Base-by-base conservation (phyloP, 352 stramenopile genomes). In the Pythium sp. region DNA sequence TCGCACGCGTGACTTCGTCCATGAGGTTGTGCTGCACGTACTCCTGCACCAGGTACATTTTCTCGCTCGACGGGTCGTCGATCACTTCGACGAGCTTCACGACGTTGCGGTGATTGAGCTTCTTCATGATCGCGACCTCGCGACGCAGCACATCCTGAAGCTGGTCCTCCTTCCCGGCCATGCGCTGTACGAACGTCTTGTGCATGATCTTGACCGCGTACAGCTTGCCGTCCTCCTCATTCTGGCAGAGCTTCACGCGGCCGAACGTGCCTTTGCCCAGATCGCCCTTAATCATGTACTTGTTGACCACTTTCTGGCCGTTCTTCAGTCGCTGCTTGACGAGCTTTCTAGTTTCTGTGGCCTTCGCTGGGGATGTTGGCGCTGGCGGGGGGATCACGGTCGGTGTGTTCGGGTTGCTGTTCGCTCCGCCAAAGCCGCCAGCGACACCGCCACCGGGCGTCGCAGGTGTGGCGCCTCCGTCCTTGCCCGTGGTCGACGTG, bases 111-210 rank as follows among this genome's bases (percentile, higher is more conserved):
- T 98, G 95, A 65, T 88, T 92, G 2, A 98, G 79, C 65, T 97
- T 98, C 77, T 98, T 98, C 95, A 98, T 98, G 67, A 98, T 98
- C 11, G 92, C 93, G 26, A 98, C 96, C 74, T 98, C 95, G 26
- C 90, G 83, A 9, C 87, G 84, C 63, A 96, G 58, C 26, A 90
- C 88, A 57, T 94, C 88, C 60, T 94, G 87, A 6, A 94, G 68
- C 65, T 91, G 87, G 65, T 96, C 88, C 65, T 96, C 88, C 57
- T 93, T 93, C 30, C 83, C 85, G 24, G 86, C 84, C 84, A 96
- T 94, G 54, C 87, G 88, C 69, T 94, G 87, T n/a, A 94, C 84
- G 58, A 96, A 96, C 55, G 85, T 94, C 76, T 92, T 93, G 71
- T 94, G 85, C 84, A 96, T 92, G 71, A 96, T 96, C 75, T 96